Evolutionary conservation across 1,139 yeast species (phyloP).

Genomic region (Candida sanyaensis): DNA sequence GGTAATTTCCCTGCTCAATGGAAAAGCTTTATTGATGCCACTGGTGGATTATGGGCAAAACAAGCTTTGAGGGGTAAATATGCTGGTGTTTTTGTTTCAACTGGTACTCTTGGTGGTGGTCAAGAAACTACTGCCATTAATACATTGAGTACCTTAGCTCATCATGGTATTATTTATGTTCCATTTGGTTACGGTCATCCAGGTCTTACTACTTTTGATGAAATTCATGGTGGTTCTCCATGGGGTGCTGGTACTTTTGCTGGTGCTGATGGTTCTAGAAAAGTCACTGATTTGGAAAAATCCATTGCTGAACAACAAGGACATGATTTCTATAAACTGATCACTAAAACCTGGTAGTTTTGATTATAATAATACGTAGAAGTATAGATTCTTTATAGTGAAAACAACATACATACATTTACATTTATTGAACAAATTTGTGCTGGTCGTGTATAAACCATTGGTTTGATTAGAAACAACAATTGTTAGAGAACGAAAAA

Average conservation of each 20-base stretch:
- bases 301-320: constrained; percentile 37
- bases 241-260: constrained; percentile 47
- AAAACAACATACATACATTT: too few relatives aligned
- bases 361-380: not conserved
- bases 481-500: not conserved
- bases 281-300: constrained; percentile 33
- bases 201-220: constrained; percentile 27
- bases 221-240: constrained; percentile 41
- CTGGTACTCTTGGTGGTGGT: constrained; percentile 41
- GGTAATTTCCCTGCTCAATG: constrained; percentile 42
- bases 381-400: not conserved
- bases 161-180: constrained; percentile 39
- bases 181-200: constrained; percentile 40
- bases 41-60: constrained; percentile 38
- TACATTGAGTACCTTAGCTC: constrained; percentile 33
- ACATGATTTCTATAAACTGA: constrained; percentile 20
- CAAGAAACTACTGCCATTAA: constrained; percentile 39
- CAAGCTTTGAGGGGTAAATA: constrained; percentile 39
- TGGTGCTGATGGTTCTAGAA: constrained; percentile 38
- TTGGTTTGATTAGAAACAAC: too few relatives aligned
- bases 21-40: constrained; percentile 39
- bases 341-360: constrained; percentile 1
- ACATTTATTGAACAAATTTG: too few relatives aligned
- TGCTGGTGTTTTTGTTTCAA: constrained; percentile 38
- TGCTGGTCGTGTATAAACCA: not conserved